Conservation (phyloP, 169 alveolate species). For the Perkinsus marinus region DNA sequence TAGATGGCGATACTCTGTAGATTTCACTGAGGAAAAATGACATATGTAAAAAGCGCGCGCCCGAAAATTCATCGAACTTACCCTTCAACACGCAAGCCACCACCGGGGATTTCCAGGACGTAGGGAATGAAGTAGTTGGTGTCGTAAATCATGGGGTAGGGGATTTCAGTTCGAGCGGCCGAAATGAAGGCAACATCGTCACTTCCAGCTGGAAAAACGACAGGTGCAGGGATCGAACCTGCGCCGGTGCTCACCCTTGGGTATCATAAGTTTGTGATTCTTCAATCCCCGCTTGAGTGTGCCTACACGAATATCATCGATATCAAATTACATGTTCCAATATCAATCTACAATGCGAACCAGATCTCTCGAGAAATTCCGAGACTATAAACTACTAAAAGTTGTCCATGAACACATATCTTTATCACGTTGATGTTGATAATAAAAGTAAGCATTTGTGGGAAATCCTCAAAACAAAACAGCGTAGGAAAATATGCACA, state of each 20-base stretch:
- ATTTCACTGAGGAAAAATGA: neutral
- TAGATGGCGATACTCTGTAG: neutral
- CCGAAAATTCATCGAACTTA: neutral
- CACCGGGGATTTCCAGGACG: neutral
- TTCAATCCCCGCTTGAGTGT: neutral
- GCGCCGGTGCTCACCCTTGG: neutral
- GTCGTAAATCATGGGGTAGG: neutral
- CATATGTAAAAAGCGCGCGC: neutral
- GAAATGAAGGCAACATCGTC: neutral
- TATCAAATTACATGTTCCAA: too few species aligned
- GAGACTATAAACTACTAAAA: too few species aligned
- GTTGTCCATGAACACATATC: too few species aligned
- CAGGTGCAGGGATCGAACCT: neutral
- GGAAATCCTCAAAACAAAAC: too few species aligned
- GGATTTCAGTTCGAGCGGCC: neutral
- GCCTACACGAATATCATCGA: neutral
- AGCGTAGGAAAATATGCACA: too few species aligned
- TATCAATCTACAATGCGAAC: too few species aligned
- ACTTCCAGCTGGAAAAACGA: neutral
- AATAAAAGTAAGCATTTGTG: too few species aligned
- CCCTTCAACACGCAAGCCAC: neutral
- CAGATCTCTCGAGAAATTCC: too few species aligned
- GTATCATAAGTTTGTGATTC: neutral
- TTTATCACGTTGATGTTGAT: too few species aligned
- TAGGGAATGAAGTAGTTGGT: neutral